Percentiles rank a stretch among this genome's conserved stretches.
phyloP scores from a whole-genome alignment of 441 rosid species.

The Populus tomentosa region DNA sequence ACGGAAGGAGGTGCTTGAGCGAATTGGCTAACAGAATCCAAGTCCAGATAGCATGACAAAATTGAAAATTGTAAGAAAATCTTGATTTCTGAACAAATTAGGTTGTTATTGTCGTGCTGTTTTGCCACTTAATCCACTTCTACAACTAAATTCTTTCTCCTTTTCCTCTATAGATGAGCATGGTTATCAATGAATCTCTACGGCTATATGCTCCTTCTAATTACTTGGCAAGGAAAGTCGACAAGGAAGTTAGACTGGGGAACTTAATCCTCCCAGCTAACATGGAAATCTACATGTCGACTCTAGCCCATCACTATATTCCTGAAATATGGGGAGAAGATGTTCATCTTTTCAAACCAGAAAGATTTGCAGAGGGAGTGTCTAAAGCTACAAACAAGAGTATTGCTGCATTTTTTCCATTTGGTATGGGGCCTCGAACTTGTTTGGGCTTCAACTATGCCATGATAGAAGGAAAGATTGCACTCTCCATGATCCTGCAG shows the following conservation, averaged over 20 bases:
- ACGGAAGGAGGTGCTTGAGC: conserved; percentile 30
- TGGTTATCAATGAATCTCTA: not conserved
- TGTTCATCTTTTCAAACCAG: no score
- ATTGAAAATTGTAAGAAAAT: conserved; percentile 32
- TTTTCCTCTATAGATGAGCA: not conserved
- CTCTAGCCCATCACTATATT: not conserved
- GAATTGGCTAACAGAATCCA: conserved; percentile 30
- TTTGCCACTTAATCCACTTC: no score
- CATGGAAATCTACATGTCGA: not conserved
- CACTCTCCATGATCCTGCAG: no score
- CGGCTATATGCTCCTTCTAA: not conserved
- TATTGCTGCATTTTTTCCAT: not conserved
- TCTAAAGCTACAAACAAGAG: not conserved
- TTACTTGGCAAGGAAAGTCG: not conserved
- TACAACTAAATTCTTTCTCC: no score
- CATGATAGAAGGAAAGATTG: no score
- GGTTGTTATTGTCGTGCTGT: no score
- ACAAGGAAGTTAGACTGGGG: not conserved
- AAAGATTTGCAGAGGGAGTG: not conserved
- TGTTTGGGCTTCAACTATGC: not conserved
- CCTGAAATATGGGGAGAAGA: conserved; percentile 1
- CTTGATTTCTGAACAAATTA: no score
- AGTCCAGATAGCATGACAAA: conserved; percentile 27
- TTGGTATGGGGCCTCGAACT: not conserved
- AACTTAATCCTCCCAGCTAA: not conserved